phyloP scores from a whole-genome alignment of 768 basidiomycete species.

The Kwoniella dejecticola region DNA sequence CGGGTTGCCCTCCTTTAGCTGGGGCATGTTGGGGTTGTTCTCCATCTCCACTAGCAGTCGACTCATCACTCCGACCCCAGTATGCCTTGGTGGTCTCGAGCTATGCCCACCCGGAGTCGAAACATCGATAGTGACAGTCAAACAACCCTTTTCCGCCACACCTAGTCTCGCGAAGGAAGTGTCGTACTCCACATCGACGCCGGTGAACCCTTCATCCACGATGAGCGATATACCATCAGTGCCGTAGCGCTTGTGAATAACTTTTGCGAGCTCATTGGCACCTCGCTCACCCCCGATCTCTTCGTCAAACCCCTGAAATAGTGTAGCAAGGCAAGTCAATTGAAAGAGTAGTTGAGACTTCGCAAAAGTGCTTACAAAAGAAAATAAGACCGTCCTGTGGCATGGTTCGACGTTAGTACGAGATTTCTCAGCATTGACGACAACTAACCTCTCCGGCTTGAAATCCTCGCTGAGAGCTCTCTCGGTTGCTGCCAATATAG shows the following conservation, averaged over 20 bases:
- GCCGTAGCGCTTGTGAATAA: not conserved
- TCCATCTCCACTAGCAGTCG: not conserved
- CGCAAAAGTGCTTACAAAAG: too few relatives aligned
- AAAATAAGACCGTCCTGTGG: not conserved
- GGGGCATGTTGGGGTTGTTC: not conserved
- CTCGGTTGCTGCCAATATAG: not conserved
- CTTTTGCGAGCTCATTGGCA: not conserved
- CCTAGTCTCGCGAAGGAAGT: not conserved
- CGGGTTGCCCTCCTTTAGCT: not conserved
- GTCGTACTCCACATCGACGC: not conserved
- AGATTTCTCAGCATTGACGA: not conserved
- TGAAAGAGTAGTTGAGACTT: too few relatives aligned
- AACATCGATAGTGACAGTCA: not conserved
- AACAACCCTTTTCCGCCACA: not conserved
- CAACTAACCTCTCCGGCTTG: not conserved
- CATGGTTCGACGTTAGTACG: not conserved
- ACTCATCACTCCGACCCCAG: not conserved
- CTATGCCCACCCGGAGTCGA: not conserved
- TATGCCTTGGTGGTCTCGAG: not conserved
- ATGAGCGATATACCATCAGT: not conserved
- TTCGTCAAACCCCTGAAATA: too few relatives aligned
- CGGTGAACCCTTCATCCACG: slow-evolving; percentile 9
- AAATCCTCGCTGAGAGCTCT: not conserved
- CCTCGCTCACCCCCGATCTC: not conserved
- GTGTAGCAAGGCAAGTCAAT: too few relatives aligned